These are phyloP conservation scores for Massariosphaeria phaeospora DNA, from an alignment of 495 filamentous ascomycete species.

Conservation along the genomic window DNA sequence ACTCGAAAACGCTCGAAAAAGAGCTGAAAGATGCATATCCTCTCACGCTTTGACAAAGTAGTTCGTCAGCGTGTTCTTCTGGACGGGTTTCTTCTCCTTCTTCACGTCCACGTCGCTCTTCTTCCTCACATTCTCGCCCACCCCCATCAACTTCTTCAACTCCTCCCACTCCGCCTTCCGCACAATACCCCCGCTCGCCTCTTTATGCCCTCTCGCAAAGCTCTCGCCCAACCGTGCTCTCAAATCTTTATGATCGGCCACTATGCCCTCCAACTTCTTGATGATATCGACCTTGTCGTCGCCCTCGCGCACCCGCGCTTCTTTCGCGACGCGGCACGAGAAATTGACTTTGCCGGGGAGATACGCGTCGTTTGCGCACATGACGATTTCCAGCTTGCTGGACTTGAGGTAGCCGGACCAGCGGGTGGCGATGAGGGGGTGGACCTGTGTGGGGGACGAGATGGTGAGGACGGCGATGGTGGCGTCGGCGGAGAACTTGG, in stretches of 20 bases:
- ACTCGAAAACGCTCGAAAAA: no score
- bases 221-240: constrained; percentile 48
- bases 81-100: constrained; percentile 36
- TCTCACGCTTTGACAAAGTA: constrained; percentile 40
- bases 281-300: constrained; percentile 55
- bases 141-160: constrained; percentile 49
- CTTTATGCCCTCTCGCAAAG: constrained; percentile 56
- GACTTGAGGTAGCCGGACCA: constrained; percentile 52
- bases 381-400: constrained; percentile 50
- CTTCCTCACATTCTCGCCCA: constrained; percentile 46
- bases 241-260: constrained; percentile 41
- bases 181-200: constrained; percentile 56
- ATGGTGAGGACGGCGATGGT: constrained; percentile 56
- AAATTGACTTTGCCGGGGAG: constrained; percentile 53
- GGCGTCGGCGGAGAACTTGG: constrained; percentile 53
- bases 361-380: constrained; percentile 58
- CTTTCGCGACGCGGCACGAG: constrained; percentile 52
- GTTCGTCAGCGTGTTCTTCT: constrained; percentile 48
- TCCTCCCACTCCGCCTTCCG: constrained; percentile 52
- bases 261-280: constrained; percentile 45
- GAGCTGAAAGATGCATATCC: no score
- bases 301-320: constrained; percentile 43
- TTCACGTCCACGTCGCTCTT: constrained; percentile 30
- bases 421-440: constrained; percentile 55
- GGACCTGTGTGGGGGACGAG: constrained; percentile 50